Conservation (phyloP, 768 basidiomycete genomes). For the Steccherinum ochraceum region DNA sequence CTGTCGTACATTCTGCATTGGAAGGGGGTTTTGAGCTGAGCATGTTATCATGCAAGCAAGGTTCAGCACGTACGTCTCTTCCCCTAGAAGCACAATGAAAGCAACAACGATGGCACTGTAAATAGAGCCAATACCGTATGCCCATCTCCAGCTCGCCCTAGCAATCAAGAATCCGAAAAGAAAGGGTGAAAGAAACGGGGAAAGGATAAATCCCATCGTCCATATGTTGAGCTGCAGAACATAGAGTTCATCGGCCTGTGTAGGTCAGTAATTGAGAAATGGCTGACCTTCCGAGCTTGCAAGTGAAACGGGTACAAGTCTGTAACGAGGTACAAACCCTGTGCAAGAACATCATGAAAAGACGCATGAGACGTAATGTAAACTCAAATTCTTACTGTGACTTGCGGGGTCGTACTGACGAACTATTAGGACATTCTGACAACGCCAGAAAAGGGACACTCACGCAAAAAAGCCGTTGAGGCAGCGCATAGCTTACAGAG, state of each 20-base stretch:
- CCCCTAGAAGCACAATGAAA: slow-evolving; percentile 52
- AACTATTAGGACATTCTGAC: neutral
- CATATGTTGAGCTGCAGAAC: slow-evolving; percentile 52
- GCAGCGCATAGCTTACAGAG: slow-evolving; percentile 47
- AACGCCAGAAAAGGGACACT: slow-evolving; percentile 6
- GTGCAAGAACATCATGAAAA: neutral
- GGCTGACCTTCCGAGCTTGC: slow-evolving; percentile 53
- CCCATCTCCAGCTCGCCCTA: slow-evolving; percentile 54
- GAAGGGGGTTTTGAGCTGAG: too few relatives aligned
- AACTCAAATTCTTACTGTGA: slow-evolving; percentile 30
- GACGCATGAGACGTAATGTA: too few relatives aligned
- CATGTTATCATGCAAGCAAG: neutral
- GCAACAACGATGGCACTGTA: slow-evolving; percentile 49
- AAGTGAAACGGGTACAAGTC: slow-evolving; percentile 66
- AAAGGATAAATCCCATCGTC: slow-evolving; percentile 70
- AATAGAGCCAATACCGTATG: slow-evolving; percentile 59
- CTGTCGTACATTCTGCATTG: slow-evolving; percentile 62
- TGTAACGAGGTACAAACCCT: slow-evolving; percentile 56
- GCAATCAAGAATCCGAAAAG: slow-evolving; percentile 65
- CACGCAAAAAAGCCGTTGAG: slow-evolving; percentile 53
- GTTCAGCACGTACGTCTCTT: slow-evolving; percentile 51
- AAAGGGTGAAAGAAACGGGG: slow-evolving; percentile 60
- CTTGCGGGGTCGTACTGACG: slow-evolving; percentile 52
- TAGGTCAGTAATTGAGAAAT: neutral
- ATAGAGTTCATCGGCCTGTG: neutral